Percentiles rank a stretch among this genome's conserved stretches.
Evolutionary conservation across 2,329 filamentous ascomycete species (phyloP).

Genomic region (Fusarium sp.): DNA sequence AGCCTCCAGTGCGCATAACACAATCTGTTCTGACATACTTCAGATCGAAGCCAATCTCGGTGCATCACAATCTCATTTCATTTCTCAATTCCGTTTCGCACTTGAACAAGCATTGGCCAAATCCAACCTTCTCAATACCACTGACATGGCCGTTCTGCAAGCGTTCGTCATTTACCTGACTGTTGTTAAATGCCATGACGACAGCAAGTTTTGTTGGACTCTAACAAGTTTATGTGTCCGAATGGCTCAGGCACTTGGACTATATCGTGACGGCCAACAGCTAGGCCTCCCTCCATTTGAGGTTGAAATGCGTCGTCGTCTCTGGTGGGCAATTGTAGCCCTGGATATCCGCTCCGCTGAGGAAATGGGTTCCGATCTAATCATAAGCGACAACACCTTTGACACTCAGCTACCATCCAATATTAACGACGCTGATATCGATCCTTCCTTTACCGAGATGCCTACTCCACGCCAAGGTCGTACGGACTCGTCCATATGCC

Average conservation of each 20-base stretch:
- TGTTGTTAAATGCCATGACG: slow-evolving; percentile 36
- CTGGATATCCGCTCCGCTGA: slow-evolving; percentile 36
- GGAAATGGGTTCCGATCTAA: slow-evolving; percentile 37
- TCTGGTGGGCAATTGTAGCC: slow-evolving; percentile 36
- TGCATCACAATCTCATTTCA: slow-evolving; percentile 26
- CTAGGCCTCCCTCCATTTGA: slow-evolving; percentile 30
- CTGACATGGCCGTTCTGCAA: slow-evolving; percentile 33
- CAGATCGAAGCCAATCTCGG: slow-evolving; percentile 33
- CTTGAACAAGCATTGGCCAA: slow-evolving; percentile 37
- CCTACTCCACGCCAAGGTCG: slow-evolving; percentile 32
- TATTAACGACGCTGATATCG: slow-evolving; percentile 37
- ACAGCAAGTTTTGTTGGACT: slow-evolving; percentile 36
- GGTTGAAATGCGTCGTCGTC: slow-evolving; percentile 40
- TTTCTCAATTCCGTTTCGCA: slow-evolving; percentile 37
- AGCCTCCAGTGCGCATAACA: background rate
- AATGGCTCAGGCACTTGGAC: slow-evolving; percentile 36
- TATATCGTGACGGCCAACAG: slow-evolving; percentile 35
- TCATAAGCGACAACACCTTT: slow-evolving; percentile 29
- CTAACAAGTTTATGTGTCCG: slow-evolving; percentile 32
- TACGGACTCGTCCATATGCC: slow-evolving; percentile 32
- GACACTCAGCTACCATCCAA: slow-evolving; percentile 37
- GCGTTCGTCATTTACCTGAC: slow-evolving; percentile 36
- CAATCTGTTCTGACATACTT: background rate
- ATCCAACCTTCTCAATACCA: slow-evolving; percentile 36
- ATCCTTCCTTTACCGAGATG: slow-evolving; percentile 27